These are phyloP conservation scores for Globisporangium spinosum DNA, from an alignment of 352 stramenopile species.

Conservation along the genomic window DNA sequence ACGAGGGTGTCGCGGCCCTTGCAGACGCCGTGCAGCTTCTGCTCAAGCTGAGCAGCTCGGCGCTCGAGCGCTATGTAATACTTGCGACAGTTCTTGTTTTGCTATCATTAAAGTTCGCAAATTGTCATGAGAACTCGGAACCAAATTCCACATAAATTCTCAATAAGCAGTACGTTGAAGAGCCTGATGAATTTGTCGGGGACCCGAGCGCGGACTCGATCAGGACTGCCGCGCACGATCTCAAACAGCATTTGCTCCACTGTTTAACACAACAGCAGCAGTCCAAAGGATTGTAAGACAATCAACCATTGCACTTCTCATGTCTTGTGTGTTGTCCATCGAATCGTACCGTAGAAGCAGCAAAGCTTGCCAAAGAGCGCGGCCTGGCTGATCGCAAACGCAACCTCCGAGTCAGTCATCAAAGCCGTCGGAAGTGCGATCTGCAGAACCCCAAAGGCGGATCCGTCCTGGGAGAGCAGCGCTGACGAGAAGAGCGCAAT, in stretches of 20 bases:
- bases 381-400: conserved; percentile 6
- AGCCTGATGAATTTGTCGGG: conserved; percentile 53
- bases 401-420: conserved; percentile 9
- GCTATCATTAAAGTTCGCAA: conserved; percentile 16
- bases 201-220: conserved; percentile 37
- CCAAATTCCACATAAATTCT: background rate
- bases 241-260: conserved; percentile 65
- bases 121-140: background rate
- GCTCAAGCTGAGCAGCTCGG: conserved; percentile 29
- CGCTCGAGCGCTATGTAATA: conserved; percentile 60
- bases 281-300: background rate
- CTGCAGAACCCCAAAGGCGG: conserved; percentile 51
- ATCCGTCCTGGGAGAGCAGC: conserved; percentile 39
- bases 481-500: conserved; percentile 41
- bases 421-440: conserved; percentile 32
- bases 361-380: conserved; percentile 35
- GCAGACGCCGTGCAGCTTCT: conserved; percentile 30
- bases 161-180: conserved; percentile 39
- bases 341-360: conserved; percentile 40
- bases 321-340: background rate
- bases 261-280: conserved; percentile 16
- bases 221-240: conserved; percentile 51
- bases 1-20: conserved; percentile 35
- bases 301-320: background rate
- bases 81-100: conserved; percentile 73